Evolutionary conservation across 192 early-diverging fungal genomes (phyloP), one percentile per base, ranked within the genome.

Genomic region (Coemansia sp.): DNA sequence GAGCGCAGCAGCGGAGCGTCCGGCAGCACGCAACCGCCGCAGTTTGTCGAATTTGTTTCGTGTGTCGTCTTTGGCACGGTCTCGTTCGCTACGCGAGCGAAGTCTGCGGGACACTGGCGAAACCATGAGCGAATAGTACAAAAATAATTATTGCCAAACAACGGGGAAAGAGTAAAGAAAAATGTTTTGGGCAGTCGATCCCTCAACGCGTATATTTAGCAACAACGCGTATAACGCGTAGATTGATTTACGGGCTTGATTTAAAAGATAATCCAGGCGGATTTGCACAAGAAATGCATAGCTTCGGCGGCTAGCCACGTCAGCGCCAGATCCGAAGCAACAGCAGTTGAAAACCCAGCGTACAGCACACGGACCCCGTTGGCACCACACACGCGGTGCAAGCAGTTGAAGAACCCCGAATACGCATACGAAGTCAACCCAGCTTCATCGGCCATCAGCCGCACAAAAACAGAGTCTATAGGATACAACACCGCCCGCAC

Each of bases 21-120:
- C 79, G 6, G 79, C 68, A 0, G 69, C 79, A 19, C 73, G 72
- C 21, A 75, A 55, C n/a, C 70, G 73, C 14, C 79, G 79, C 23
- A 81, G 62, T 23, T 58, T 57, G 9, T 65, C 79, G 24, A 81
- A 76, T 41, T 69, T 72, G 66, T 37, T 65, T 35, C 9, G 3
- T 4, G 53, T 25, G 29, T 37, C 32, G 70, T 72, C 32, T 5
- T 45, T n/a, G 51, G 22, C 27, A 10, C 56, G 29, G 17, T 55
- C 47, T 12, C 62, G 62, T 19, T 66, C 64, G 17, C 48, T 23
- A 25, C 65, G 72, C 1, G 71, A 27, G 17, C 77, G 76, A 45
- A 73, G 60, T 22, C 56, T 60, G 41, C 76, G 70, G 10, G 62
- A 39, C 8, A n/a, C 60, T 10, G 69, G 65, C 10, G 75, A 63